A percentile compares a stretch with the other conserved stretches of the same genome.
These are phyloP conservation scores for Cornus florida DNA, from an alignment of 148 eudicot genomes.

Conservation along the genomic window DNA sequence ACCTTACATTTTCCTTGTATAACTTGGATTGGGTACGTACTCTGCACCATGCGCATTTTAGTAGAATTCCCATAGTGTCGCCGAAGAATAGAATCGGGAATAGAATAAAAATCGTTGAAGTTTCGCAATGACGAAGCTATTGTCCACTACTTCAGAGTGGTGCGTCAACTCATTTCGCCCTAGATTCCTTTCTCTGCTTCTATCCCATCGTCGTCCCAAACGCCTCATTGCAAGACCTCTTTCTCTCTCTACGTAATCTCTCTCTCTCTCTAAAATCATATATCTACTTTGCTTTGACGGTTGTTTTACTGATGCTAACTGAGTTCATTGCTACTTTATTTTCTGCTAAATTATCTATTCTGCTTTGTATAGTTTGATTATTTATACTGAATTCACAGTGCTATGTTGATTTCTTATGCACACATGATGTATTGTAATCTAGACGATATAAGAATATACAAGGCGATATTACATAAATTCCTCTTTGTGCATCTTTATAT, in stretches of 20 bases:
- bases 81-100: neutral
- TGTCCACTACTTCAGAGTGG: neutral
- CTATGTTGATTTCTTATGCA: no score
- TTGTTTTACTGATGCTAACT: neutral
- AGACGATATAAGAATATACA: no score
- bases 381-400: no score
- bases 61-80: neutral
- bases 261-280: neutral
- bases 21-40: neutral
- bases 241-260: conserved; percentile 8
- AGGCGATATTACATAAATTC: no score
- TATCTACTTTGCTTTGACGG: neutral
- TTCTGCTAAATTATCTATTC: neutral
- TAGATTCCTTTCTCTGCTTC: neutral
- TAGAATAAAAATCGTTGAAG: neutral
- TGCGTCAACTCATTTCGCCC: neutral
- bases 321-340: neutral
- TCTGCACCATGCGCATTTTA: neutral
- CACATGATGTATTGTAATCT: no score
- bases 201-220: neutral
- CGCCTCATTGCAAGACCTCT: conserved; percentile 1
- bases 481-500: neutral
- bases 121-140: neutral
- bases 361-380: neutral
- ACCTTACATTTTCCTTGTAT: no score